Conservation (phyloP, 31 red algal genomes). For the Bonnemaisonia californica region DNA sequence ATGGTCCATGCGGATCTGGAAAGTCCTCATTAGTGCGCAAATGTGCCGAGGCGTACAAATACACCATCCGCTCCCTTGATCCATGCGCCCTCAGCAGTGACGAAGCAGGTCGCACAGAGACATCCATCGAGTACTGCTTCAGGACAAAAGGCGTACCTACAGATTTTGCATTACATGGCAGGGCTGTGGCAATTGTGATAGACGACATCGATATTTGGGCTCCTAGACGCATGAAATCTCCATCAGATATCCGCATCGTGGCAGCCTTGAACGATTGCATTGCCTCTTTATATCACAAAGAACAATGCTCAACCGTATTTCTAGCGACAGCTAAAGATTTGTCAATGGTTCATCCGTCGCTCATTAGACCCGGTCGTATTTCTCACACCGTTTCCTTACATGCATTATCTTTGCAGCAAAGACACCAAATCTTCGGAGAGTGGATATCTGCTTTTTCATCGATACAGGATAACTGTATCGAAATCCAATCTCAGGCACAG, state of each 20-base stretch:
- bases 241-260: neutral
- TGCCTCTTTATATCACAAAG: neutral
- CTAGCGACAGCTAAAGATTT: neutral
- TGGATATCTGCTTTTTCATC: neutral
- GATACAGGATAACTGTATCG: neutral
- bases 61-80: neutral
- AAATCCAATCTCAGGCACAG: neutral
- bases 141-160: neutral
- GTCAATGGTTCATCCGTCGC: neutral
- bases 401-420: neutral
- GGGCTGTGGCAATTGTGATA: neutral
- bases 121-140: neutral
- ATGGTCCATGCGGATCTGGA: slow-evolving; percentile 14
- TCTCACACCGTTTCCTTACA: neutral
- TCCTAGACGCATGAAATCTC: neutral
- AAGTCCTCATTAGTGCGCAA: neutral
- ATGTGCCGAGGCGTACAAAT: neutral
- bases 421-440: neutral
- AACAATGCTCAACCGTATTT: neutral
- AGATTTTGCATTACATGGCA: neutral
- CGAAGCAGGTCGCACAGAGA: slow-evolving; percentile 2
- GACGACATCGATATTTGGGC: slow-evolving; percentile 20
- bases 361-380: neutral
- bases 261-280: slow-evolving; percentile 4
- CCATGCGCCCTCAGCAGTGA: neutral